Percentiles rank a stretch among this genome's conserved stretches.
These are phyloP conservation scores for Termitomyces sp. DNA, from an alignment of 1,284 basidiomycete species.

Conservation along the genomic window DNA sequence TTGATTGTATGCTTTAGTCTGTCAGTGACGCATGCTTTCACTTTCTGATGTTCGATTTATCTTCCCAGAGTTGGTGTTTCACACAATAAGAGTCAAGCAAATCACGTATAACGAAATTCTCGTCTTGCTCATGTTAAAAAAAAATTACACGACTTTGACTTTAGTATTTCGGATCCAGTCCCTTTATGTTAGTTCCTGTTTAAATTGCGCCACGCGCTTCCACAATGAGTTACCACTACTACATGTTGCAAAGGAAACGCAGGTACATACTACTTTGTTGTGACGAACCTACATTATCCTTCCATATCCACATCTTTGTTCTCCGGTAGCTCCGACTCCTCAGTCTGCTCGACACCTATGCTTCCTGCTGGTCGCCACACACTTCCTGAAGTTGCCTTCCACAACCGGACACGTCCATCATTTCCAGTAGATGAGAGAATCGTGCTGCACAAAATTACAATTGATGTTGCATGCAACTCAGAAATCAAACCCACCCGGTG, in stretches of 20 bases:
- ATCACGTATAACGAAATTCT: too few relatives aligned
- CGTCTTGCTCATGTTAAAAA: too few relatives aligned
- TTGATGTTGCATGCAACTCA: background rate
- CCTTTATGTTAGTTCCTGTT: too few relatives aligned
- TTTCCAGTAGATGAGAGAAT: constrained; percentile 85
- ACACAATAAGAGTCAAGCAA: too few relatives aligned
- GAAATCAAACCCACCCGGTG: constrained; percentile 57
- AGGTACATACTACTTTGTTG: background rate
- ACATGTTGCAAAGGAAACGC: background rate
- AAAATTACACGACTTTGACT: too few relatives aligned
- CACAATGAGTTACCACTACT: background rate
- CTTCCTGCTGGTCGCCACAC: constrained; percentile 77
- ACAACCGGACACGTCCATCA: constrained; percentile 82
- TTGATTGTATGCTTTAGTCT: too few relatives aligned
- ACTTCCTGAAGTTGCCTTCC: constrained; percentile 76
- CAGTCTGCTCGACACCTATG: constrained; percentile 69
- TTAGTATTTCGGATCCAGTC: too few relatives aligned
- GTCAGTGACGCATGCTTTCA: too few relatives aligned
- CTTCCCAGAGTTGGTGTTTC: too few relatives aligned
- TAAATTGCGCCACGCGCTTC: too few relatives aligned
- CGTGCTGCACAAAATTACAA: constrained; percentile 48
- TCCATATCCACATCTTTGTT: constrained; percentile 40
- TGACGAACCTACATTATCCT: constrained; percentile 12
- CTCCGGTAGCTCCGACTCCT: constrained; percentile 42
- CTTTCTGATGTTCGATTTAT: too few relatives aligned